Evolutionary conservation across 2,329 filamentous ascomycete genomes (phyloP).

Genomic region (Keithomyces neogunnii): DNA sequence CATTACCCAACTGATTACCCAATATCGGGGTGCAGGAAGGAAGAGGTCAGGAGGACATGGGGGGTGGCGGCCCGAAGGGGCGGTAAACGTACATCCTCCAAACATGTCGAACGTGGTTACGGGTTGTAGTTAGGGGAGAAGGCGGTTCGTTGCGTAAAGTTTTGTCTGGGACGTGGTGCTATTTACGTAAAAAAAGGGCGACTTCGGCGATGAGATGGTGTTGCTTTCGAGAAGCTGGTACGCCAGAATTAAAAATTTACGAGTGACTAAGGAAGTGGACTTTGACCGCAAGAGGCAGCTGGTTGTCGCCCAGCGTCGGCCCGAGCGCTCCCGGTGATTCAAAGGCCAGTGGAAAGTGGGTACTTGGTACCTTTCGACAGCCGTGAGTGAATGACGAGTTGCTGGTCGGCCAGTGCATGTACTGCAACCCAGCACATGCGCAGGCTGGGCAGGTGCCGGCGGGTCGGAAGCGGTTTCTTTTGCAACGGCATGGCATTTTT

Average conservation of each 20-base stretch:
- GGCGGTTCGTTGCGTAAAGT: conserved; percentile 1
- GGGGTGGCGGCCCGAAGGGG: background rate
- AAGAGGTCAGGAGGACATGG: background rate
- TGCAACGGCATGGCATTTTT: too few species aligned
- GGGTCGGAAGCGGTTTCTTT: too few species aligned
- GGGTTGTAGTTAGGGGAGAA: background rate
- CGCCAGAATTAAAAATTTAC: conserved; percentile 1
- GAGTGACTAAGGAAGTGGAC: background rate
- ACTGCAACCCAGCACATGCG: too few species aligned
- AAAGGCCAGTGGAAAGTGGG: background rate
- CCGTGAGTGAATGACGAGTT: too few species aligned
- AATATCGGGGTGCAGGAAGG: background rate
- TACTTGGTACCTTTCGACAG: too few species aligned
- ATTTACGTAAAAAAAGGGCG: conserved; percentile 17
- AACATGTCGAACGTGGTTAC: conserved; percentile 13
- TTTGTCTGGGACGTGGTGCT: background rate
- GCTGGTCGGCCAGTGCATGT: too few species aligned
- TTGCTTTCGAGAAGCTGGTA: background rate
- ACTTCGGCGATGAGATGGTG: conserved; percentile 10
- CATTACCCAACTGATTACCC: conserved; percentile 5
- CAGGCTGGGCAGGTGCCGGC: too few species aligned
- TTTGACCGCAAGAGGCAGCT: conserved; percentile 8
- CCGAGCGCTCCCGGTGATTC: conserved; percentile 12
- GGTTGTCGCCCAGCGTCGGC: conserved; percentile 11
- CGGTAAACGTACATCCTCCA: conserved; percentile 31